Evolutionary conservation across 306 rosid species (phyloP), one percentile per base, ranked within the genome.

Genomic region (Spatholobus suberectus): DNA sequence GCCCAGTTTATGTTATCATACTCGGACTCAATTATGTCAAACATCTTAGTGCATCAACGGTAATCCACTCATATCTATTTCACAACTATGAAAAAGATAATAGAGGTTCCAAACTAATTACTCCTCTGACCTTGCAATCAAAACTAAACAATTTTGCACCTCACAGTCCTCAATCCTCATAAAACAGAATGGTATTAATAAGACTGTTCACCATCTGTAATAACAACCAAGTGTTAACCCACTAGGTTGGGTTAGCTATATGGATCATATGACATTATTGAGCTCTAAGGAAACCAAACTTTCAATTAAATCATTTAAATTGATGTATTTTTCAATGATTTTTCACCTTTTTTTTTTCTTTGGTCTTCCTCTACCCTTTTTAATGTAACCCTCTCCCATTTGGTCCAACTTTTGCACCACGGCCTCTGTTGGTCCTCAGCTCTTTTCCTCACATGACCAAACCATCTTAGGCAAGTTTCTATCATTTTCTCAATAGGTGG

Each of bases 21-120:
- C 15, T 35, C 55, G n/a, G 46, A 51, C 55, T 18, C 62, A 44
- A 52, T 37, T 23, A 57, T 44, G 10, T 23, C 73, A 46, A 46
- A 61, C 52, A 13, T 1, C 66, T 44, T 13, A 66, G 10, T 13
- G 52, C 74, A 49, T 32, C 40, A 8, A 44, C 26, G 0, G 11
- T 46, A 34, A 23, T 78, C 54, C 14, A 58, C 10, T 44, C 81
- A 61, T n/a, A n/a, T 44, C 20, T 29, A 41, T 32, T 6, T 44
- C 47, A 18, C 73, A 37, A 23, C 51, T 11, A 78, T 9, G 55
- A 23, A 52, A 38, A 52, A 35, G 8, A 47, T 47, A 29, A 18
- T 32, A 51, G 54, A 67, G 26, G 57, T 79, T 52, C 70, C 65
- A 24, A 79, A 79, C 43, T 24, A 69, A 52, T 38, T 20, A 68